Evolutionary conservation across 176 grass and related monocot species (phyloP), one percentile per base, ranked within the genome.

Genomic region (Cenchrus americanus): DNA sequence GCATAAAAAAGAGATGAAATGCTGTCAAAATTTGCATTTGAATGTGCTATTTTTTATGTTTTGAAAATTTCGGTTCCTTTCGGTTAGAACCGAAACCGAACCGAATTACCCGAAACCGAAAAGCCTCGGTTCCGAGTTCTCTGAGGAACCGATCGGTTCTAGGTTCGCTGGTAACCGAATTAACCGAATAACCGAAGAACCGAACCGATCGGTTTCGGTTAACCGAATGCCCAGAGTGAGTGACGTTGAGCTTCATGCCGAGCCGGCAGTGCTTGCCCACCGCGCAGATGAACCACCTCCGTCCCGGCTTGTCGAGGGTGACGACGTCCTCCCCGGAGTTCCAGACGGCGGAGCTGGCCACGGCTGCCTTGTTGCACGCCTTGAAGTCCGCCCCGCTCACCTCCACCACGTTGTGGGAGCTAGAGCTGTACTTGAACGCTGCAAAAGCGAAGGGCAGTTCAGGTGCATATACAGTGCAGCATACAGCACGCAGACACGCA

Each of bases 161-260:
- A n/a, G n/a, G n/a, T n/a, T n/a, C n/a, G n/a, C n/a, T n/a, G n/a
- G n/a, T n/a, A n/a, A n/a, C n/a, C n/a, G n/a, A n/a, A n/a, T n/a
- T n/a, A n/a, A n/a, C n/a, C n/a, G n/a, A n/a, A n/a, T n/a, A n/a
- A n/a, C n/a, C n/a, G n/a, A n/a, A n/a, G n/a, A n/a, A n/a, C n/a
- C n/a, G n/a, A n/a, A n/a, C n/a, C n/a, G n/a, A n/a, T n/a, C n/a
- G n/a, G n/a, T n/a, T n/a, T n/a, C n/a, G n/a, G n/a, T n/a, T n/a
- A n/a, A n/a, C n/a, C n/a, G n/a, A n/a, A n/a, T n/a, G n/a, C n/a
- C n/a, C n/a, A n/a, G n/a, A n/a, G 74, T 62, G 14, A 79, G 74
- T 62, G 14, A 79, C 54, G 64, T 79, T 79, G 75, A 85, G 53
- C 75, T 85, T 85, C 75, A 85, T 85, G 43, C 83, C 83, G 14